Conservation (phyloP, 176 grass and related monocot genomes). For the Oryza punctata region DNA sequence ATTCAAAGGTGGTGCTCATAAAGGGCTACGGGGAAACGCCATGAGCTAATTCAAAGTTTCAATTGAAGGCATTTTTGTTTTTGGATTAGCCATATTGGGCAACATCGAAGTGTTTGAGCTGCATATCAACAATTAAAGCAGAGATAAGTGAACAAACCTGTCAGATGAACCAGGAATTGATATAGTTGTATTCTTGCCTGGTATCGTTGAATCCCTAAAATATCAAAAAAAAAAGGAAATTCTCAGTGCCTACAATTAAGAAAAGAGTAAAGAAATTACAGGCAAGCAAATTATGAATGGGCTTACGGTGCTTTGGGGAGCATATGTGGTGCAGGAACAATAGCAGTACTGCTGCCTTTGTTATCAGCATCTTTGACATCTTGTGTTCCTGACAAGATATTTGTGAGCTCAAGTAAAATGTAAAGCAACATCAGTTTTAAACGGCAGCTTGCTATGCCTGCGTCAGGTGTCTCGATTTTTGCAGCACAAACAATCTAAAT, state of each 20-base stretch:
- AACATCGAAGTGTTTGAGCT: neutral
- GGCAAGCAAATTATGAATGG: constrained; percentile 24
- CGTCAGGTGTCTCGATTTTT: neutral
- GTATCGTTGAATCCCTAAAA: constrained; percentile 58
- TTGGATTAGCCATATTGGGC: neutral
- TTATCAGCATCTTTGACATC: constrained; percentile 52
- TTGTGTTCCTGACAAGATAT: constrained; percentile 54
- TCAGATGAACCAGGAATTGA: constrained; percentile 72
- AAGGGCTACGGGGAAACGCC: neutral
- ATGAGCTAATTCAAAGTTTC: neutral
- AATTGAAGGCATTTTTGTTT: neutral
- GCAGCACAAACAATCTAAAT: neutral
- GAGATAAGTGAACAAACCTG: constrained; percentile 54
- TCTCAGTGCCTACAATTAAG: constrained; percentile 13
- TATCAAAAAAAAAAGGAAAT: neutral
- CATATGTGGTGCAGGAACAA: constrained; percentile 66
- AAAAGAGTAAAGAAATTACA: constrained; percentile 17
- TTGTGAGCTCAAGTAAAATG: constrained; percentile 29
- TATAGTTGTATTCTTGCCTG: constrained; percentile 70
- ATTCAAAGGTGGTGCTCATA: neutral
- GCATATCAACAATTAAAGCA: constrained; percentile 14
- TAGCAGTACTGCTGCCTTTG: constrained; percentile 56
- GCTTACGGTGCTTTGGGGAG: constrained; percentile 90
- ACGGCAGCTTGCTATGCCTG: neutral
- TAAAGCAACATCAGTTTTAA: neutral